These are phyloP conservation scores for Fomitopsis pinicola DNA, from an alignment of 1,284 basidiomycete species.

Conservation along the genomic window DNA sequence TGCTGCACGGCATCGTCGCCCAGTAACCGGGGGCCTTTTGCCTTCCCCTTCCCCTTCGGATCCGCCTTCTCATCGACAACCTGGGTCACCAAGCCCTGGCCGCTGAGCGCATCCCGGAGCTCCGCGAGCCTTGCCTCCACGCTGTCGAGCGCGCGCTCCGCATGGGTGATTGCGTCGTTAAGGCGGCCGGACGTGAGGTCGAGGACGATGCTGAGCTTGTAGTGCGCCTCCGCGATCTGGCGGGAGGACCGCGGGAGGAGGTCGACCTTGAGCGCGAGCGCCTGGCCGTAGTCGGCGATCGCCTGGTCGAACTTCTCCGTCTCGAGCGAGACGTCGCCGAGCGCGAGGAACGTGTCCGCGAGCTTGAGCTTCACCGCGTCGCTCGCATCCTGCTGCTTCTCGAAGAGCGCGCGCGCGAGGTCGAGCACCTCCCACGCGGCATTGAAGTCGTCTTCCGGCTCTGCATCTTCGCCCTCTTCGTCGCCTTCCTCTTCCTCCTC, in stretches of 20 bases:
- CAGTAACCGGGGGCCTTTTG: conserved; percentile 35
- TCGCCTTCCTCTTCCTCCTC: conserved; percentile 41
- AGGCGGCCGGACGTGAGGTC: conserved; percentile 81
- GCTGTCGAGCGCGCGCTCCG: conserved; percentile 72
- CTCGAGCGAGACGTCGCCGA: conserved; percentile 88
- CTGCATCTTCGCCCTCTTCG: conserved; percentile 52
- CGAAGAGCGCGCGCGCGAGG: conserved; percentile 80
- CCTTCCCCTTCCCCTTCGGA: conserved; percentile 67
- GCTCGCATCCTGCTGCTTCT: conserved; percentile 55
- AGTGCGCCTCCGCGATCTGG: conserved; percentile 86
- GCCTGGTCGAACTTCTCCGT: conserved; percentile 97
- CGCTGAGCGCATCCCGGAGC: conserved; percentile 51
- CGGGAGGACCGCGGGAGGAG: conserved; percentile 78
- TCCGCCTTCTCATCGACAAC: conserved; percentile 33
- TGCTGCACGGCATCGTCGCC: conserved; percentile 51
- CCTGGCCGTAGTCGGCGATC: conserved; percentile 76
- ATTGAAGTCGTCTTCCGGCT: conserved; percentile 91
- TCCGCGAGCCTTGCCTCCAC: conserved; percentile 68
- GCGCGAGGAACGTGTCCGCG: conserved; percentile 78
- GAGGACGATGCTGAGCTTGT: conserved; percentile 85
- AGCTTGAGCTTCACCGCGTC: conserved; percentile 68
- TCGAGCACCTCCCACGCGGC: conserved; percentile 93
- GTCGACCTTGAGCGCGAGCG: conserved; percentile 63
- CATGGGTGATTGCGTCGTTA: conserved; percentile 75
- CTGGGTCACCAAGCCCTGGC: conserved; percentile 27